Percentiles rank a stretch among this genome's conserved stretches.
Evolutionary conservation across 345 rosid genomes (phyloP).

Genomic region (Eutrema yunnanense): DNA sequence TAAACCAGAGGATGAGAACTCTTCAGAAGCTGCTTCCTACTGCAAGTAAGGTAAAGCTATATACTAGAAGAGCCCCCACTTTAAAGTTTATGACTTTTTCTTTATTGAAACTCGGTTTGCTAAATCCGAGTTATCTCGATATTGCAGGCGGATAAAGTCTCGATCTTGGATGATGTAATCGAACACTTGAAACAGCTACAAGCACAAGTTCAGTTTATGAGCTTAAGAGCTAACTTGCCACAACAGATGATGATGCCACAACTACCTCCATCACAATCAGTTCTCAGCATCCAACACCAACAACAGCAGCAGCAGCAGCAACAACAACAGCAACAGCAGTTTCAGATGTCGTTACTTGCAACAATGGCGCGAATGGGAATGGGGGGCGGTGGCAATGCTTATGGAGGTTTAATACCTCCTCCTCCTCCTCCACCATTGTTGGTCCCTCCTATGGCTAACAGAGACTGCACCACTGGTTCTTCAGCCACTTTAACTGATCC

Average conservation of each 20-base stretch:
- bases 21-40: conserved; percentile 74
- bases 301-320: conserved; percentile 24
- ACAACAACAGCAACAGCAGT: conserved; percentile 34
- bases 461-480: conserved; percentile 24
- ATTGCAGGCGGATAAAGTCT: conserved; percentile 56
- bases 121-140: neutral
- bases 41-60: conserved; percentile 43
- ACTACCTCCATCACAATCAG: conserved; percentile 25
- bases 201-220: conserved; percentile 48
- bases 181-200: conserved; percentile 51
- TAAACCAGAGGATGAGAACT: conserved; percentile 67
- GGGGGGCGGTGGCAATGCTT: conserved; percentile 30
- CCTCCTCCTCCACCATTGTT: conserved; percentile 28
- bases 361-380: conserved; percentile 43
- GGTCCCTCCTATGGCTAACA: conserved; percentile 24
- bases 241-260: conserved; percentile 49
- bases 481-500: conserved; percentile 35
- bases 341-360: conserved; percentile 45
- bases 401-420: conserved; percentile 37
- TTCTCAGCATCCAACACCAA: conserved; percentile 27
- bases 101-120: neutral
- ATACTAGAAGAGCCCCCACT: neutral
- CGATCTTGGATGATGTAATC: conserved; percentile 57
- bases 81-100: neutral
- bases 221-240: conserved; percentile 29